Evolutionary conservation across 768 basidiomycete species (phyloP), one percentile per base, ranked within the genome.

Genomic region (Leccinum truebloodii): DNA sequence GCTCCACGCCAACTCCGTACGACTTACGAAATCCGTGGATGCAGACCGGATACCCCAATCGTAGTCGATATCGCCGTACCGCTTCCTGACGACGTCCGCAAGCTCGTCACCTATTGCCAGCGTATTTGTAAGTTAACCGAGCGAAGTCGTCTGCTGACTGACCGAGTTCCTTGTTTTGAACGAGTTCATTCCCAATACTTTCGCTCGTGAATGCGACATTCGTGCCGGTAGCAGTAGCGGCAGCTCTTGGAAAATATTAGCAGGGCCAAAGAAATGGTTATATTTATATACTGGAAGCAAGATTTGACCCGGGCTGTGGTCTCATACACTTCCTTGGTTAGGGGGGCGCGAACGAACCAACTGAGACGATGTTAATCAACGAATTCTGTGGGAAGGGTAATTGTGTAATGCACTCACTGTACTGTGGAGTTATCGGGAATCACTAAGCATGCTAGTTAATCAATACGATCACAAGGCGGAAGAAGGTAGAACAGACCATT

Each of bases 351-450:
- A 5, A 92, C 83, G 63, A 85, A 86, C 76, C 86, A 94, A 6
- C 86, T 88, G 60, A 58, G 60, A 58, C 20, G 32, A 22, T 41
- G 18, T 30, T 51, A 20, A 35, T 63, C 50, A 37, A 28, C 26
- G 22, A 28, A 3, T 30, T 5, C 20, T 3, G 6, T 6, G 10
- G 9, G 10, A 41, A 32, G 4, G 34, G 7, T 30, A n/a, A 10
- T 4, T 28, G 18, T 35, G 16, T 14, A 28, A 49, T 32, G 24
- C 1, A 70, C 85, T 59, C 68, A 89, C 89, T 77, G 73, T 76
- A 91, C 85, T 64, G 86, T 87, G 1, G 90, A 80, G 67, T 92
- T 87, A 69, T 93, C 91, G 0, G 93, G 93, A 53, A 92, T 91
- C 54, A 95, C 92, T 94, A 58, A 20, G 16, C 48, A 13, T 54